A percentile compares a stretch with the other conserved stretches of the same genome.
Conservation (phyloP, 179 eudicot species). For the Spinacia oleracea region DNA sequence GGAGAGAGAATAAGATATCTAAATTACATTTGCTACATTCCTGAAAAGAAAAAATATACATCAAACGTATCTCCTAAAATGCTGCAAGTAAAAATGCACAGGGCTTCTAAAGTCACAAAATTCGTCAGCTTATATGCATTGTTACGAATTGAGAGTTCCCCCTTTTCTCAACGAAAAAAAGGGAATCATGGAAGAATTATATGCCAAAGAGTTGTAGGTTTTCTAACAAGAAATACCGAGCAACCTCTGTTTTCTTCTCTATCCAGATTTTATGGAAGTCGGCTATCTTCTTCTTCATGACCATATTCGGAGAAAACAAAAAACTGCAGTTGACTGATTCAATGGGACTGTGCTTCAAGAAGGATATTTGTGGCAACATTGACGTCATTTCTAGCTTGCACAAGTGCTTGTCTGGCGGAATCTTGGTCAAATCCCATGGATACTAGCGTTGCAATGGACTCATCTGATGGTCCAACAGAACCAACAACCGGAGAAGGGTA, state of each 20-base stretch:
- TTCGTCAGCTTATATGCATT: conserved; percentile 24
- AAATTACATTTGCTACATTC: conserved; percentile 16
- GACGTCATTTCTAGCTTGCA: conserved; percentile 80
- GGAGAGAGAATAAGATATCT: background rate
- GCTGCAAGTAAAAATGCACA: conserved; percentile 14
- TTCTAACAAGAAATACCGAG: background rate
- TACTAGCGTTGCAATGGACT: conserved; percentile 65
- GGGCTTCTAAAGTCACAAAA: conserved; percentile 4
- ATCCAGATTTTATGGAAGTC: background rate
- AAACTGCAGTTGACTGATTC: conserved; percentile 7
- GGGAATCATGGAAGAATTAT: conserved; percentile 13
- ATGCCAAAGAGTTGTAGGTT: conserved; percentile 16
- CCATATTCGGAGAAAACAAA: background rate
- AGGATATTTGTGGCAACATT: conserved; percentile 92
- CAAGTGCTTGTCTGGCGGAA: conserved; percentile 81
- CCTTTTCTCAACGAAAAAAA: background rate
- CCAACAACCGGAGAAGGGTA: conserved; percentile 39
- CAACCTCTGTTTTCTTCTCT: background rate
- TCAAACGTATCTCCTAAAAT: conserved; percentile 6
- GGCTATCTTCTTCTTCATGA: background rate
- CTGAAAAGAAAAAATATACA: conserved; percentile 24
- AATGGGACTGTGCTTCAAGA: conserved; percentile 79
- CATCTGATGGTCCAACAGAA: conserved; percentile 68
- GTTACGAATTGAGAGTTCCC: background rate
- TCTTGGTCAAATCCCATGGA: conserved; percentile 93